Conservation (phyloP, 1,284 basidiomycete genomes). For the Testicularia cyperi region DNA sequence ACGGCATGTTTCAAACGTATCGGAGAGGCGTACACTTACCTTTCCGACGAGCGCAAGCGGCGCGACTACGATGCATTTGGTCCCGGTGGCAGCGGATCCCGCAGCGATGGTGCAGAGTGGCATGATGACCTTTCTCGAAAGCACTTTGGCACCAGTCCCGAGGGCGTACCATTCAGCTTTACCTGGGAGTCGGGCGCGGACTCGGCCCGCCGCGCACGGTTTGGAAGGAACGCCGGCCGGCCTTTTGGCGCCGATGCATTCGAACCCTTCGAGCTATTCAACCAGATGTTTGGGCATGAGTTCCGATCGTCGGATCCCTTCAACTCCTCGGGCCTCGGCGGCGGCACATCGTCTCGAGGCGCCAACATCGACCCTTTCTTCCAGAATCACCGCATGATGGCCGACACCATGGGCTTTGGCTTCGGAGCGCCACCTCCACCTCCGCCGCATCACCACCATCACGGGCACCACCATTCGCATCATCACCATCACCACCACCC, state of each 20-base stretch:
- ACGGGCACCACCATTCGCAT: background rate
- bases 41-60: slow-evolving; percentile 41
- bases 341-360: slow-evolving; percentile 3
- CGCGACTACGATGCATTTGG: slow-evolving; percentile 42
- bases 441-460: too few relatives aligned
- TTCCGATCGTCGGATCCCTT: slow-evolving; percentile 24
- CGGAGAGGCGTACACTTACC: slow-evolving; percentile 54
- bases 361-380: slow-evolving; percentile 40
- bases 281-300: slow-evolving; percentile 49
- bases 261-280: slow-evolving; percentile 56
- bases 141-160: slow-evolving; percentile 42
- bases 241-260: slow-evolving; percentile 43
- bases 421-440: slow-evolving; percentile 24
- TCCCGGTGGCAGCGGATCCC: slow-evolving; percentile 2
- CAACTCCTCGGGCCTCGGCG: slow-evolving; percentile 3
- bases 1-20: slow-evolving; percentile 49
- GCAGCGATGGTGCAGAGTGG: slow-evolving; percentile 5
- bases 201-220: slow-evolving; percentile 48
- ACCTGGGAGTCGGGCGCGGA: slow-evolving; percentile 55
- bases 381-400: slow-evolving; percentile 42
- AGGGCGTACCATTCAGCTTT: slow-evolving; percentile 44
- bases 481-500: background rate
- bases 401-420: slow-evolving; percentile 35
- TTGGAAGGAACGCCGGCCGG: slow-evolving; percentile 23
- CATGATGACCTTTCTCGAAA: slow-evolving; percentile 15